These are phyloP conservation scores for Pseudopithomyces chartarum DNA, from an alignment of 2,329 filamentous ascomycete genomes.

Conservation along the genomic window DNA sequence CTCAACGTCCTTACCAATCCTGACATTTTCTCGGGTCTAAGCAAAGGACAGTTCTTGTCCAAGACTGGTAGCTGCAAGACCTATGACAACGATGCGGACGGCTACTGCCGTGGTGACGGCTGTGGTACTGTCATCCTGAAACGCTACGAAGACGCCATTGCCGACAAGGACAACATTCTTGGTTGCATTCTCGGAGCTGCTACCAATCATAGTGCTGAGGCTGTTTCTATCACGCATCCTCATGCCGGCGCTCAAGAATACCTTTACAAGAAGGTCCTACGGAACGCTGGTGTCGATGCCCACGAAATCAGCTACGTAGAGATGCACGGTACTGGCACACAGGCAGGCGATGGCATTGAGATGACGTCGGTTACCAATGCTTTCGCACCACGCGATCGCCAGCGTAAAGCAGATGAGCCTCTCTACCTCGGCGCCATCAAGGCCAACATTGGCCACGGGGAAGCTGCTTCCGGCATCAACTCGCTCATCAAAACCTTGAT, in stretches of 20 bases:
- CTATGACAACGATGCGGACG: conserved; percentile 79
- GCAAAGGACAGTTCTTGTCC: conserved; percentile 77
- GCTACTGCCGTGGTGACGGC: conserved; percentile 80
- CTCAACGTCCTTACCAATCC: conserved; percentile 80
- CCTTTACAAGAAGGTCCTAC: conserved; percentile 72
- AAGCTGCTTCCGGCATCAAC: conserved; percentile 61
- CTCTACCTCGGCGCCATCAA: conserved; percentile 61
- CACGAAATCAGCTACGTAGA: conserved; percentile 82
- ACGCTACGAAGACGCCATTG: conserved; percentile 76
- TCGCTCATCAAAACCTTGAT: conserved; percentile 59
- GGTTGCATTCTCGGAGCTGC: conserved; percentile 75
- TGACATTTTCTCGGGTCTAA: conserved; percentile 77
- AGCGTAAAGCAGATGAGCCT: conserved; percentile 55
- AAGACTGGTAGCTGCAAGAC: conserved; percentile 79
- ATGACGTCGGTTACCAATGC: conserved; percentile 75
- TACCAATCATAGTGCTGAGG: conserved; percentile 82
- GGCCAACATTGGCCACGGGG: conserved; percentile 60
- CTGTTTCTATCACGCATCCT: conserved; percentile 82
- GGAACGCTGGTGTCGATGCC: conserved; percentile 75
- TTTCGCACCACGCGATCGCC: conserved; percentile 61
- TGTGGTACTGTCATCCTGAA: conserved; percentile 78
- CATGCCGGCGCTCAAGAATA: conserved; percentile 76
- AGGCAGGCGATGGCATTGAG: conserved; percentile 81
- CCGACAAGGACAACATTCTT: conserved; percentile 73
- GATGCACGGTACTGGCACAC: conserved; percentile 88